Evolutionary conservation across 1,139 yeast genomes (phyloP).

Genomic region (Candida sanyaensis): DNA sequence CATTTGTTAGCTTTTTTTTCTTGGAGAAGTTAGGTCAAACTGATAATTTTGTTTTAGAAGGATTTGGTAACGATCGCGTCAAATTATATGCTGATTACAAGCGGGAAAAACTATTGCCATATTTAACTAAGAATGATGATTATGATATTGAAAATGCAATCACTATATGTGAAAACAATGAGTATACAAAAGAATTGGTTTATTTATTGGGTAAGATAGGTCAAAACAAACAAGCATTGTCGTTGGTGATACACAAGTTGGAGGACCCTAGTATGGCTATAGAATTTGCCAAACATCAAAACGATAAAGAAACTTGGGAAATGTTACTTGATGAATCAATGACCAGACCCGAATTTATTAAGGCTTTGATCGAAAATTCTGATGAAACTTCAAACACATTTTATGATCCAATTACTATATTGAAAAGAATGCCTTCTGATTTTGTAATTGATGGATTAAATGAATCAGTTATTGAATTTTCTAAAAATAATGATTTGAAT

Average conservation of each 20-base stretch:
- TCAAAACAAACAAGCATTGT: slow-evolving; percentile 72
- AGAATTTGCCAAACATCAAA: slow-evolving; percentile 71
- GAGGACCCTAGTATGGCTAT: slow-evolving; percentile 83
- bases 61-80: slow-evolving; percentile 69
- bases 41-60: slow-evolving; percentile 56
- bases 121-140: slow-evolving; percentile 43
- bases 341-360: slow-evolving; percentile 71
- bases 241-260: slow-evolving; percentile 71
- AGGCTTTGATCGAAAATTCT: slow-evolving; percentile 69
- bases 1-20: slow-evolving; percentile 61
- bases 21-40: slow-evolving; percentile 52
- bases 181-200: slow-evolving; percentile 68
- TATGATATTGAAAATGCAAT: slow-evolving; percentile 76
- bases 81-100: slow-evolving; percentile 64
- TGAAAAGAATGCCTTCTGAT: slow-evolving; percentile 68
- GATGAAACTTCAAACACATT: slow-evolving; percentile 51
- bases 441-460: slow-evolving; percentile 48
- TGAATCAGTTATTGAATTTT: slow-evolving; percentile 60
- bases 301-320: slow-evolving; percentile 79
- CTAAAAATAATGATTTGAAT: slow-evolving; percentile 65
- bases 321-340: slow-evolving; percentile 71
- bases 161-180: slow-evolving; percentile 55
- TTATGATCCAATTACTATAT: slow-evolving; percentile 70
- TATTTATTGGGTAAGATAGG: slow-evolving; percentile 84
- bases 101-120: slow-evolving; percentile 53